These are phyloP conservation scores for Fomitopsis betulina DNA, from an alignment of 1,284 basidiomycete genomes.

Conservation along the genomic window DNA sequence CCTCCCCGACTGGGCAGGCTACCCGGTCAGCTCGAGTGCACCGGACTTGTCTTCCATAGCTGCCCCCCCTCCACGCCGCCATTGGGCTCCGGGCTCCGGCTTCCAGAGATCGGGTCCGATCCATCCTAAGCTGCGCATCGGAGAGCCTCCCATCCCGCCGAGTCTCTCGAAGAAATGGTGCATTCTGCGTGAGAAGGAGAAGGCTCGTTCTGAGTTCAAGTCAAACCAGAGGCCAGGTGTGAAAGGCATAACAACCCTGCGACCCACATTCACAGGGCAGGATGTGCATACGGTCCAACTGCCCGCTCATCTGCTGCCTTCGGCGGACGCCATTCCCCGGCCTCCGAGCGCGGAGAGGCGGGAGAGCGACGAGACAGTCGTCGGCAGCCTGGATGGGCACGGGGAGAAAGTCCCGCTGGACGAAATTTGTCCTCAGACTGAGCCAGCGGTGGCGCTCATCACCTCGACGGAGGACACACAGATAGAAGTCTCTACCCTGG, in stretches of 20 bases:
- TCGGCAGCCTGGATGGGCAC: conserved; percentile 1
- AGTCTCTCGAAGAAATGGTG: conserved; percentile 23
- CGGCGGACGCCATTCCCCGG: background rate
- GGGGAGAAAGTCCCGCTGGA: background rate
- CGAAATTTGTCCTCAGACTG: background rate
- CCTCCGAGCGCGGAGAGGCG: conserved; percentile 2
- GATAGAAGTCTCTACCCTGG: background rate
- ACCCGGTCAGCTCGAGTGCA: background rate
- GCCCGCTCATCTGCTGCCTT: too few species aligned
- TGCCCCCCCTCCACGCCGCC: conserved; percentile 2
- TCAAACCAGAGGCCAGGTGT: background rate
- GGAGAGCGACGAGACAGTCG: conserved; percentile 12
- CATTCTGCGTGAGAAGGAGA: conserved; percentile 2
- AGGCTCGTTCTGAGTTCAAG: background rate
- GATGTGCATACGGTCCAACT: too few species aligned
- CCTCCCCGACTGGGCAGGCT: background rate
- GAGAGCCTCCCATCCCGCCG: conserved; percentile 27
- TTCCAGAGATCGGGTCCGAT: conserved; percentile 18
- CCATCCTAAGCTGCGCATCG: conserved; percentile 19
- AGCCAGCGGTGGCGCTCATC: background rate
- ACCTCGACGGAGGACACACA: background rate
- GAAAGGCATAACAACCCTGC: background rate
- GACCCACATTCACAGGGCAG: too few species aligned
- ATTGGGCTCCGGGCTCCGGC: background rate
- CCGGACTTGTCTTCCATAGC: background rate